Evolutionary conservation across 306 rosid genomes (phyloP), one percentile per base, ranked within the genome.

Genomic region (Citrullus mucosospermus): DNA sequence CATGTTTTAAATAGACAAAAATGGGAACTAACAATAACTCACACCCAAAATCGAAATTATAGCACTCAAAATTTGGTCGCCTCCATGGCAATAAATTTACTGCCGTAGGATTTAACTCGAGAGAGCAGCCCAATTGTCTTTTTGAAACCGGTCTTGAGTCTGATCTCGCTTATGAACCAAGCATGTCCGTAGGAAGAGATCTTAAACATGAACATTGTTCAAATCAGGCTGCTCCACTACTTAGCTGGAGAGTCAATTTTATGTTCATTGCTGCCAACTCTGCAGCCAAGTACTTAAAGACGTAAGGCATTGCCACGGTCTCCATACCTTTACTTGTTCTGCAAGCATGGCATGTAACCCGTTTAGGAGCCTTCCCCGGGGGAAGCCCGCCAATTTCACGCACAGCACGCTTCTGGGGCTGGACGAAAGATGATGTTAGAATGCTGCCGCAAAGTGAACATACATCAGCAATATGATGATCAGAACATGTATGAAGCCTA

Each of bases 231-330:
- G 77, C 78, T 63, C 78, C 84, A 79, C 82, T 79, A 69, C 73
- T 87, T 73, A 91, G 60, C 84, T 89, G 85, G 38, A 95, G 96
- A 78, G 92, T 91, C 92, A 92, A 56, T 81, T 90, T 92, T 36
- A 95, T 92, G 88, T 90, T 95, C 99, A 95, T 95, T 13, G 99
- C 88, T 32, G 98, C 99, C 51, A 92, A 83, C 90, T 95, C 99
- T 25, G 99, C 92, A 36, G 97, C 97, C 81, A 92, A 83, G 80
- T 91, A 95, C 87, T 93, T 86, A 62, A 95, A 95, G 43, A 95
- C 92, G 60, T 82, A 95, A 8, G 99, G 99, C 97, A 95, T 92
- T 16, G 99, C 97, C 3, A 95, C 97, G 3, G 91, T 90, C 83
- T 88, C 99, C 97, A 92, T 92, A 77, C 99, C 99, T 82, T 82